These are phyloP conservation scores for Diplodia sapinea DNA, from an alignment of 2,329 filamentous ascomycete species.

Conservation along the genomic window DNA sequence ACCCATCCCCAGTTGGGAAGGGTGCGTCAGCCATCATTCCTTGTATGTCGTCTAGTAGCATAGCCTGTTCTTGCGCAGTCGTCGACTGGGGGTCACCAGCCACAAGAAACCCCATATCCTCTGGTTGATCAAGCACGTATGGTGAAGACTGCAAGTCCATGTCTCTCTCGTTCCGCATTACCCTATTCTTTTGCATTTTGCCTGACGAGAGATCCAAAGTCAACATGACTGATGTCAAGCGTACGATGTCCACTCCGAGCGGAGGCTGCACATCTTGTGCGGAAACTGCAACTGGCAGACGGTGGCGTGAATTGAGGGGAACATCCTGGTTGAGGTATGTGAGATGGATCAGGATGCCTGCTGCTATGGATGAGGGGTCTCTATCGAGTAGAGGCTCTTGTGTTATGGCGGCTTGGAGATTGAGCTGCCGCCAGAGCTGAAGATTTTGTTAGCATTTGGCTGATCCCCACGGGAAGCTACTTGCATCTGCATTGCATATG, in stretches of 20 bases:
- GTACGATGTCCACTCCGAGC: constrained; percentile 36
- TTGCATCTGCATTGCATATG: constrained; percentile 38
- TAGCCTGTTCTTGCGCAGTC: neutral
- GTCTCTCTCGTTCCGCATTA: neutral
- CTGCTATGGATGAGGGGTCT: constrained; percentile 1
- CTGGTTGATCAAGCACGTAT: neutral
- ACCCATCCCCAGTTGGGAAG: neutral
- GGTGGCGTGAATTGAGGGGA: constrained; percentile 35
- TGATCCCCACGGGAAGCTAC: neutral
- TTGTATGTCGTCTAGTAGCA: constrained; percentile 8
- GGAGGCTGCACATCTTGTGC: constrained; percentile 42
- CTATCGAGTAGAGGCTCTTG: constrained; percentile 9
- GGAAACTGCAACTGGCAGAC: constrained; percentile 38
- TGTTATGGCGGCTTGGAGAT: constrained; percentile 38
- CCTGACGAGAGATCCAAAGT: constrained; percentile 34
- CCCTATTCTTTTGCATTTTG: neutral
- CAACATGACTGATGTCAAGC: constrained; percentile 42
- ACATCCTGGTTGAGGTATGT: constrained; percentile 33
- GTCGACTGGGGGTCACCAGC: neutral
- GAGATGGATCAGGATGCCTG: constrained; percentile 37
- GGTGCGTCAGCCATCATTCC: constrained; percentile 16
- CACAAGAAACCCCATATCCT: neutral
- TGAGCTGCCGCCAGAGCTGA: constrained; percentile 47
- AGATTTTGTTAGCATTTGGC: constrained; percentile 15
- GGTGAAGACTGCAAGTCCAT: neutral